Base-by-base conservation (phyloP, 306 rosid species). In the Fragaria vesca region DNA sequence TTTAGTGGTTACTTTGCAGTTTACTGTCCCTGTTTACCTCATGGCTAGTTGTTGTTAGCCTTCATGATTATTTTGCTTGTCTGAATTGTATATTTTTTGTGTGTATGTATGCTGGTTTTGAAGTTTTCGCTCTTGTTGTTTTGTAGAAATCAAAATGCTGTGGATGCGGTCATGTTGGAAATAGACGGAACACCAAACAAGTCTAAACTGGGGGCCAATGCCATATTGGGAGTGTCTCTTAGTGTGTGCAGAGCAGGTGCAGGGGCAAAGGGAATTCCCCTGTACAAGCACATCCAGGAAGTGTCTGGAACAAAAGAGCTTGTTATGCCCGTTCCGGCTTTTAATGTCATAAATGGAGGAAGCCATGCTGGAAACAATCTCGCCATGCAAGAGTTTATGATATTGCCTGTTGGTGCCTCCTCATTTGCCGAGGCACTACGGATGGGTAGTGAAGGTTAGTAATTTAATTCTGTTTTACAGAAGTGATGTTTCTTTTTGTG, bases 331-430 rank as follows among this genome's bases (percentile, higher is more conserved):
- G 97, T 95, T 73, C 99, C 99, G 15, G 99, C 99, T 85, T 95
- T 95, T 75, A 95, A 95, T 85, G 99, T 95, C 52, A 95, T 95
- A 46, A 95, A 95, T 60, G 97, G 99, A 8, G 99, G 97, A 4
- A 95, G 91, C 83, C 99, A 95, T 81, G 99, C 99, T 51, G 99
- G 99, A 68, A 95, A 95, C 79, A 95, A 93, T 78, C 85, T 95
- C 69, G 97, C 99, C 54, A 91, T 95, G 99, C 99, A 95, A 87
- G 99, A 95, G 70, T 95, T 95, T 81, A 95, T 95, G 97, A 90
- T 95, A 79, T 84, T 95, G 76, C 97, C 99, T 0, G 93, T 95
- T 18, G 99, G 99, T 50, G 99, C 99, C 43, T 77, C 91, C 32
- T 95, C 99, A 24, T 95, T 95, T 73, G 86, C 97, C 0, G 97